These are phyloP conservation scores for Melocanna baccifera DNA, from an alignment of 176 grass and related monocot species.

Conservation along the genomic window DNA sequence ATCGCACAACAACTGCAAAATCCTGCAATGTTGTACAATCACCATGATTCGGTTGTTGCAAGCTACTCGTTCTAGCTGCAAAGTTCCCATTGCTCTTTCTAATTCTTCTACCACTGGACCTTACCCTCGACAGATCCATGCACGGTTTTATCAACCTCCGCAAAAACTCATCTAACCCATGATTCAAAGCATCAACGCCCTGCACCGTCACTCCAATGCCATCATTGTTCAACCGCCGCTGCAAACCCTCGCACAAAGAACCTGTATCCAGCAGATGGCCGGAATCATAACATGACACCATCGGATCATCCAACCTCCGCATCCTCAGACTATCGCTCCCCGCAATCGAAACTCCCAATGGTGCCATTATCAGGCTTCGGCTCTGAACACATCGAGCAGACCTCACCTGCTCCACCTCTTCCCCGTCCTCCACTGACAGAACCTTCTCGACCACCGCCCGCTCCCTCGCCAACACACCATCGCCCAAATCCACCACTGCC, in stretches of 20 bases:
- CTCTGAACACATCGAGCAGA: constrained; percentile 63
- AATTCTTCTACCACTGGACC: constrained; percentile 34
- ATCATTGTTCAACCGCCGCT: constrained; percentile 35
- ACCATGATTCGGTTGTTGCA: neutral
- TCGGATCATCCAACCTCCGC: constrained; percentile 4
- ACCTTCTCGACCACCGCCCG: constrained; percentile 41
- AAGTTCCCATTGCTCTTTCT: constrained; percentile 22
- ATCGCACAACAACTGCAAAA: constrained; percentile 50
- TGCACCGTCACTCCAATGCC: constrained; percentile 45
- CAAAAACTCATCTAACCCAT: constrained; percentile 58
- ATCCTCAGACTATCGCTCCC: neutral
- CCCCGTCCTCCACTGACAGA: constrained; percentile 76
- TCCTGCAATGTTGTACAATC: constrained; percentile 47
- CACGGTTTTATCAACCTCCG: constrained; percentile 67
- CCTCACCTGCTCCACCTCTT: constrained; percentile 79
- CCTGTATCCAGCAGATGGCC: constrained; percentile 50
- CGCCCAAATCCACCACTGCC: constrained; percentile 39
- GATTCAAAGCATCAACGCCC: constrained; percentile 50
- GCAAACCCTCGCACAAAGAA: constrained; percentile 38
- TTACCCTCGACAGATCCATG: constrained; percentile 52
- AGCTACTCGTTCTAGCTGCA: constrained; percentile 28
- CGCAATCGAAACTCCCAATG: constrained; percentile 46
- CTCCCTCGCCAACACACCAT: constrained; percentile 37
- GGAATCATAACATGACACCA: constrained; percentile 35
- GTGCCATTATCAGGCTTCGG: constrained; percentile 48